Evolutionary conservation across 768 basidiomycete genomes (phyloP).

Genomic region (Tricholoma flavovirens): DNA sequence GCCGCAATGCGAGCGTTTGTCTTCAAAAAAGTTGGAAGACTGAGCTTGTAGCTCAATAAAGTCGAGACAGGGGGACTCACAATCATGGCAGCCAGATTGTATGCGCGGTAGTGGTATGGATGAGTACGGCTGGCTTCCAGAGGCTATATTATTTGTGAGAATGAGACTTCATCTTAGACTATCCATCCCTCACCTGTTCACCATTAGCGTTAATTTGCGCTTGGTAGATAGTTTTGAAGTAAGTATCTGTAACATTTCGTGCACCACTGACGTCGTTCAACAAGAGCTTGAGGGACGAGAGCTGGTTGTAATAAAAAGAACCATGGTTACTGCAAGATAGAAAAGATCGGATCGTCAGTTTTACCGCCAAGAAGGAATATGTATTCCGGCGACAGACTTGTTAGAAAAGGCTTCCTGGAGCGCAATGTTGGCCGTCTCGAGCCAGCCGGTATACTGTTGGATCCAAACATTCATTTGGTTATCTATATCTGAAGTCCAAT

Average conservation of each 20-base stretch:
- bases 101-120: constrained; percentile 63
- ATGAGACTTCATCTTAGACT: neutral
- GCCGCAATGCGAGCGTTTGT: constrained; percentile 51
- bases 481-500: constrained; percentile 53
- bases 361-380: neutral
- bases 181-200: constrained; percentile 40
- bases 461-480: constrained; percentile 45
- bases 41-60: neutral
- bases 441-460: constrained; percentile 48
- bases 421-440: constrained; percentile 43
- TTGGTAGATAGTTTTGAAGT: constrained; percentile 45
- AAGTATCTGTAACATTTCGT: constrained; percentile 36
- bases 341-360: neutral
- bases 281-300: constrained; percentile 50
- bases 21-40: constrained; percentile 25
- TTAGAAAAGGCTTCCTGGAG: constrained; percentile 37
- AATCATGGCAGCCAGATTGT: constrained; percentile 66
- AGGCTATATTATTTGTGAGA: constrained; percentile 31
- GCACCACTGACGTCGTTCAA: constrained; percentile 47
- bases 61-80: constrained; percentile 29
- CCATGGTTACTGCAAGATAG: constrained; percentile 51
- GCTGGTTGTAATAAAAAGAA: constrained; percentile 57
- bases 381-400: constrained; percentile 39
- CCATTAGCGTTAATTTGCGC: constrained; percentile 51
- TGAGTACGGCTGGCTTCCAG: constrained; percentile 54